These are phyloP conservation scores for Dryas integrifolia DNA, from an alignment of 331 rosid species.

Conservation along the genomic window DNA sequence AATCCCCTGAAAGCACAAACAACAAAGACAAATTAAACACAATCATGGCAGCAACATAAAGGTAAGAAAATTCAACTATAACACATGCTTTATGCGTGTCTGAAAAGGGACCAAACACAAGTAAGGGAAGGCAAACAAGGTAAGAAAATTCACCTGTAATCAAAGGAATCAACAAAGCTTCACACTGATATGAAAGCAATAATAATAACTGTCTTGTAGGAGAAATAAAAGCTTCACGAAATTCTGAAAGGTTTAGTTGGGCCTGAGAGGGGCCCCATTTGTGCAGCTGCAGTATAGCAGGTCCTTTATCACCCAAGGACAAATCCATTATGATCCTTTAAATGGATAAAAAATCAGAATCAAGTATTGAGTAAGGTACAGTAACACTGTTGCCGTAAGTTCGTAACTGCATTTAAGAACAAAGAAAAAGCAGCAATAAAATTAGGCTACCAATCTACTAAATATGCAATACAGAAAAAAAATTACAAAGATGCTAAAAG, in stretches of 20 bases:
- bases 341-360: constrained; percentile 26
- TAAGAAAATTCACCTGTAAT: constrained; percentile 40
- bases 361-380: not conserved
- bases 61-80: constrained; percentile 31
- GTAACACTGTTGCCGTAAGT: not conserved
- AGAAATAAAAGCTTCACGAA: constrained; percentile 80
- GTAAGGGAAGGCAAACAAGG: not conserved
- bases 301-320: constrained; percentile 46
- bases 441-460: not conserved
- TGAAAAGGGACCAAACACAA: not conserved
- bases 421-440: not conserved
- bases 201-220: constrained; percentile 69
- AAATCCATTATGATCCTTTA: constrained; percentile 52
- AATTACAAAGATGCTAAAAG: not conserved
- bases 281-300: constrained; percentile 69
- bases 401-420: not conserved
- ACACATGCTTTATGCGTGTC: no score
- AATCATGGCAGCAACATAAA: constrained; percentile 17
- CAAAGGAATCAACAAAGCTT: constrained; percentile 84
- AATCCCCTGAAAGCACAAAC: constrained; percentile 51
- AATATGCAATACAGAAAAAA: not conserved
- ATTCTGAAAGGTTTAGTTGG: constrained; percentile 58
- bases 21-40: not conserved
- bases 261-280: constrained; percentile 63
- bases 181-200: constrained; percentile 60